phyloP scores from a whole-genome alignment of 257 asterid species.

The Lavandula angustifolia region DNA sequence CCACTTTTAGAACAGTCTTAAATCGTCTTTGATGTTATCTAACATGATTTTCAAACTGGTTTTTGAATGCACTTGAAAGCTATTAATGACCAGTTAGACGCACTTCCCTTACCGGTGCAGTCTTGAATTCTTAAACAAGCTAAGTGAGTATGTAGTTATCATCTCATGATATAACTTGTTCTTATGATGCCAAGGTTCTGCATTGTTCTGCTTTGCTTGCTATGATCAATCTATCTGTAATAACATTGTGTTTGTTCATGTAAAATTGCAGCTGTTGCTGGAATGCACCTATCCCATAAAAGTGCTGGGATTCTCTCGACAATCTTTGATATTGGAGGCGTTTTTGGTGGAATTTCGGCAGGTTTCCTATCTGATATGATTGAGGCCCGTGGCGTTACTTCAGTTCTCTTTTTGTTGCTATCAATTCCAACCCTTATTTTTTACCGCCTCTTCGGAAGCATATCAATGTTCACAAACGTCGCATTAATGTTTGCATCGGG shows the following conservation, averaged over 20 bases:
- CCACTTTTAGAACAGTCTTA: background rate
- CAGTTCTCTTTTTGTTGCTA: constrained; percentile 55
- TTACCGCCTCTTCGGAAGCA: constrained; percentile 73
- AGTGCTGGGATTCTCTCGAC: constrained; percentile 88
- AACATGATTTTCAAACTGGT: background rate
- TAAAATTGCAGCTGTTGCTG: constrained; percentile 71
- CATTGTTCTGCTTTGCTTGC: background rate
- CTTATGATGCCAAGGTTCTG: constrained; percentile 5
- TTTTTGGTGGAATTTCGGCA: constrained; percentile 82
- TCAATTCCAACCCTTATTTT: constrained; percentile 73
- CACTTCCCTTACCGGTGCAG: background rate
- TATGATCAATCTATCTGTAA: background rate
- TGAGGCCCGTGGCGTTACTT: constrained; percentile 85
- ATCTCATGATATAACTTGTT: background rate
- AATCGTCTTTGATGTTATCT: constrained; percentile 1
- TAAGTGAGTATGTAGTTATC: background rate
- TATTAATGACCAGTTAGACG: background rate
- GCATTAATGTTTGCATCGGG: constrained; percentile 72
- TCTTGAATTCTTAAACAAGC: constrained; percentile 22
- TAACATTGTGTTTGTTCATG: constrained; percentile 14
- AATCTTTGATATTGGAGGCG: constrained; percentile 89
- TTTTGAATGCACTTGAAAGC: background rate
- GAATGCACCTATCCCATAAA: constrained; percentile 69
- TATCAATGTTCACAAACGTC: constrained; percentile 63
- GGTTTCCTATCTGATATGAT: constrained; percentile 72